A percentile compares a stretch with the other conserved stretches of the same genome.
These are phyloP conservation scores for Cicer arietinum DNA, from an alignment of 306 rosid genomes.

Conservation along the genomic window DNA sequence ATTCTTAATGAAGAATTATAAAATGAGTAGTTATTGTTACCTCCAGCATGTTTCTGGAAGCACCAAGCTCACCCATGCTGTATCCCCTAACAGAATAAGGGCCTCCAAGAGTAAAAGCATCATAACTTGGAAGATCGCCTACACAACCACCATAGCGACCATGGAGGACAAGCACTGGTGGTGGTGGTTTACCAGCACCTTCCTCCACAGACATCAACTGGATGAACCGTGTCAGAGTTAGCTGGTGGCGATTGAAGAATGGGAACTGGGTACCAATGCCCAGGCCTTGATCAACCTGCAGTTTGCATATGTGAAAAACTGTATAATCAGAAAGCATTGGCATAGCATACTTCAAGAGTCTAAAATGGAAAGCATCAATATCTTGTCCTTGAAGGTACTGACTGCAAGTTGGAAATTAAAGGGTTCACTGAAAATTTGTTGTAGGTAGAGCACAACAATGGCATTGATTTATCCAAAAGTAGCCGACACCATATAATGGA, in stretches of 20 bases:
- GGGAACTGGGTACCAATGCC: constrained; percentile 94
- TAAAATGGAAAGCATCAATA: constrained; percentile 17
- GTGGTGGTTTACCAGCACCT: constrained; percentile 95
- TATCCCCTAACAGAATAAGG: constrained; percentile 99
- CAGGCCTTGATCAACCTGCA: constrained; percentile 96
- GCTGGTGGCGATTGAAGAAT: constrained; percentile 95
- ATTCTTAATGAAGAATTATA: constrained; percentile 22
- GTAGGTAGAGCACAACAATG: background rate
- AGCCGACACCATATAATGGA: constrained; percentile 28
- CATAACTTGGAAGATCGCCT: constrained; percentile 98
- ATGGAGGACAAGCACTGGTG: constrained; percentile 95
- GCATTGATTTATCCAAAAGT: constrained; percentile 13
- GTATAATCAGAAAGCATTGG: constrained; percentile 35
- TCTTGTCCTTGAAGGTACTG: constrained; percentile 12
- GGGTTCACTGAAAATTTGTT: background rate
- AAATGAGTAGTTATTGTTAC: constrained; percentile 49
- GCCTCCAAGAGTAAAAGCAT: constrained; percentile 96
- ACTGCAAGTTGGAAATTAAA: constrained; percentile 22
- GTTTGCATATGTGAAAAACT: constrained; percentile 20
- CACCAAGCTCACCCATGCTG: constrained; percentile 96
- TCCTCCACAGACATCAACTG: constrained; percentile 83
- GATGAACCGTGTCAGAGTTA: constrained; percentile 78
- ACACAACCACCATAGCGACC: constrained; percentile 98
- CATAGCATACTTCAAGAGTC: constrained; percentile 17
- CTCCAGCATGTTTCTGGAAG: constrained; percentile 94